These are phyloP conservation scores for Buxus sempervirens DNA, from an alignment of 164 flowering plant genomes.

Conservation along the genomic window DNA sequence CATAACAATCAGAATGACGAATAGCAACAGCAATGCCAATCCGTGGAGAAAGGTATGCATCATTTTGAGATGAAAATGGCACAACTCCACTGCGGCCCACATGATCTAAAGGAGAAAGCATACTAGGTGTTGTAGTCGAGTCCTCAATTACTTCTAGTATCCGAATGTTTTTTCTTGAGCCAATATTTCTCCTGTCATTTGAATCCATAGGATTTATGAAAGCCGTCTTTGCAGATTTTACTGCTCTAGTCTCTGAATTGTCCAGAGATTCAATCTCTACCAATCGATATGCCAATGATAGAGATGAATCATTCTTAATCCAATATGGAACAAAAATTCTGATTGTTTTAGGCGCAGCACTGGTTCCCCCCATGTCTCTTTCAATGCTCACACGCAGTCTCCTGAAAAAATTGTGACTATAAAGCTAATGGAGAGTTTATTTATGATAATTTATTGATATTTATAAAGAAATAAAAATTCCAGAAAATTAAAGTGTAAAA, in stretches of 20 bases:
- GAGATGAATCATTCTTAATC: constrained; percentile 74
- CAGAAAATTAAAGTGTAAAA: too few relatives aligned
- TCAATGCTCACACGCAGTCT: constrained; percentile 90
- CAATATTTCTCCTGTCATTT: constrained; percentile 36
- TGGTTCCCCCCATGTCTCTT: constrained; percentile 77
- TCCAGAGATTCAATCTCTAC: constrained; percentile 84
- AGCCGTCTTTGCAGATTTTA: constrained; percentile 60
- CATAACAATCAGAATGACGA: constrained; percentile 57
- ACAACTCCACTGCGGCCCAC: constrained; percentile 52
- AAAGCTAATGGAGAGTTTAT: background rate
- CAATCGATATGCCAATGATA: constrained; percentile 64
- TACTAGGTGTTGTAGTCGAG: constrained; percentile 59
- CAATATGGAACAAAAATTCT: constrained; percentile 94
- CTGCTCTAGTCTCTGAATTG: constrained; percentile 53
- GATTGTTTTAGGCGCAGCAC: constrained; percentile 75
- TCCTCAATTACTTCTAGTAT: constrained; percentile 85
- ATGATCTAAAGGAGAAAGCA: constrained; percentile 95
- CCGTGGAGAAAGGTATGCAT: constrained; percentile 64
- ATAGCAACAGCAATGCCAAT: constrained; percentile 85
- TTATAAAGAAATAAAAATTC: too few relatives aligned
- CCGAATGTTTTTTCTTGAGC: constrained; percentile 61
- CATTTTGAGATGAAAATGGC: constrained; percentile 65
- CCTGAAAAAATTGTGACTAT: constrained; percentile 44
- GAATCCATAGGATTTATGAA: constrained; percentile 40
- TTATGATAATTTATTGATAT: too few relatives aligned